A percentile compares a stretch with the other conserved stretches of the same genome.
These are phyloP conservation scores for Psilocybe cubensis DNA, from an alignment of 768 basidiomycete species.

Conservation along the genomic window DNA sequence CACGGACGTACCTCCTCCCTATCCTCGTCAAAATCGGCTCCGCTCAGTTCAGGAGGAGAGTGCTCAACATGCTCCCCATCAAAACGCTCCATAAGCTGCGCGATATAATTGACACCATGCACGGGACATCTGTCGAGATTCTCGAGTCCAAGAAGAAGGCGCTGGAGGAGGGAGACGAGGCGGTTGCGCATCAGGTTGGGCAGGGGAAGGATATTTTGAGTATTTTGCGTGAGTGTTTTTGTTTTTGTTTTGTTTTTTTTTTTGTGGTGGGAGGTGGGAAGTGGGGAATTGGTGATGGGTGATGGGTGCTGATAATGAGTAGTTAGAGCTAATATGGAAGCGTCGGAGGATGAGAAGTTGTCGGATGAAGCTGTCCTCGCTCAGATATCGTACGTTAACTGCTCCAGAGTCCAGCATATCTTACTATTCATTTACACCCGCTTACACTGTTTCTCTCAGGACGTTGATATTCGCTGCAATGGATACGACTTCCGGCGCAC, in stretches of 20 bases:
- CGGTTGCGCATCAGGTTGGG: conserved; percentile 31
- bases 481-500: conserved; percentile 44
- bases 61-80: conserved; percentile 37
- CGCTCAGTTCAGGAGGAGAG: conserved; percentile 30
- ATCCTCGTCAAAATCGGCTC: conserved; percentile 27
- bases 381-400: conserved; percentile 38
- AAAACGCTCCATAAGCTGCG: conserved; percentile 31
- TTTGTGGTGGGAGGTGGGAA: neutral
- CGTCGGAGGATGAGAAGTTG: conserved; percentile 33
- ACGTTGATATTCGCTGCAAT: conserved; percentile 43
- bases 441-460: conserved; percentile 19
- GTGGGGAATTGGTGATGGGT: no score
- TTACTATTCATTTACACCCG: no score
- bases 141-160: conserved; percentile 38
- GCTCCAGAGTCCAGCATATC: no score
- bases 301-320: neutral
- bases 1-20: conserved; percentile 15
- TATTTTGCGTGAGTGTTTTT: conserved; percentile 46
- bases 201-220: conserved; percentile 50
- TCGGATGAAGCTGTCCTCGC: conserved; percentile 38
- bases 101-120: conserved; percentile 37
- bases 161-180: conserved; percentile 35
- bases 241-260: neutral
- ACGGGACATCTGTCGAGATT: conserved; percentile 36
- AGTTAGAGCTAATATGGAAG: conserved; percentile 42